Evolutionary conservation across 2,329 filamentous ascomycete genomes (phyloP), one percentile per base, ranked within the genome.

Genomic region (Fusarium oxysporum): DNA sequence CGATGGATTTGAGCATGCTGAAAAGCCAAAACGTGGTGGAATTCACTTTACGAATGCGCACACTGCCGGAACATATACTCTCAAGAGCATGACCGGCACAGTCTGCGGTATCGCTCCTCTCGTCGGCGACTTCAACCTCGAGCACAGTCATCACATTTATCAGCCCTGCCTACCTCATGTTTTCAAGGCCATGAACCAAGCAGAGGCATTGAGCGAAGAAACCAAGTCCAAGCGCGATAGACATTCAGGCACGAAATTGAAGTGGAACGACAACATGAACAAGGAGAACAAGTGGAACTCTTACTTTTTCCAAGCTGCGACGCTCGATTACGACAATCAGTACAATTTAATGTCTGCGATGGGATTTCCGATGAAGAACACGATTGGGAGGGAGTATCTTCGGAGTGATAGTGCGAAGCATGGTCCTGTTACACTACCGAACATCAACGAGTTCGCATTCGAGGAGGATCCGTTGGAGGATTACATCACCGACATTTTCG

Each of bases 151-250:
- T 30, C 81, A 85, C 56, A 76, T 85, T 28, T 85, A 85, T 65
- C 83, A 85, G 45, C 84, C 84, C 1, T 86, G 84, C 48, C 63
- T 86, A 54, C 81, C 85, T 1, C 84, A 83, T 8, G 69, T 82
- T n/a, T 72, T 83, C 9, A 76, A 83, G 12, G 78, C 78, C 19
- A 62, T 83, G 60, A 83, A 82, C 51, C 30, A 67, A 3, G 58
- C 80, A 6, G 74, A 76, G 21, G 7, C 50, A 5, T 0, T 38
- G 8, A 33, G 62, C 28, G 30, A 32, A 25, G 33, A 17, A 2
- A 30, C 23, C 17, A 50, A 32, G 14, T 9, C 51, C 3, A 54
- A 35, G 41, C 41, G 55, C 5, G 8, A 50, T 35, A 25, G 37
- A 10, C 25, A 43, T n/a, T 53, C 50, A 23, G 51, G 51, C 37